Percentiles rank a stretch among this genome's conserved stretches.
These are phyloP conservation scores for Penicillium paradoxum DNA, from an alignment of 495 filamentous ascomycete genomes.

Conservation along the genomic window DNA sequence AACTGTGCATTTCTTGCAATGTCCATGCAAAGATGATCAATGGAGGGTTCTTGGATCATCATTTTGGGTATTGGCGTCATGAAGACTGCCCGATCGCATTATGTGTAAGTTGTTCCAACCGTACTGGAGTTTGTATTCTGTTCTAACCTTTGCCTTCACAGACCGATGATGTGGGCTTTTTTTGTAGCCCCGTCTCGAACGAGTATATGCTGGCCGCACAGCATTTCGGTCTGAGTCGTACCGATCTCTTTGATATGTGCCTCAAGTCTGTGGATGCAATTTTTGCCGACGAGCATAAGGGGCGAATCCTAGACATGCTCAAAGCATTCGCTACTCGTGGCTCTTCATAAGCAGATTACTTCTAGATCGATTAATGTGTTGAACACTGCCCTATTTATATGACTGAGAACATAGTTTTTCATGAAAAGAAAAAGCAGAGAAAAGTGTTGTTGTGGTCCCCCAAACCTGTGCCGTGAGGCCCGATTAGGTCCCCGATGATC, in stretches of 20 bases:
- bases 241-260: conserved; percentile 53
- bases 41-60: conserved; percentile 64
- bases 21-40: conserved; percentile 68
- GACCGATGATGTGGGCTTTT: conserved; percentile 87
- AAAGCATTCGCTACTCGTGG: neutral
- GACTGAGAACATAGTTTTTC: too few relatives aligned
- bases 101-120: conserved; percentile 47
- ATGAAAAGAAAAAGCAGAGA: too few relatives aligned
- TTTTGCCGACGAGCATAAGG: conserved; percentile 62
- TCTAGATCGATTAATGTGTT: neutral
- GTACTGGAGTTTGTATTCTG: neutral
- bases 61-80: conserved; percentile 64
- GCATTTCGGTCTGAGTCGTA: conserved; percentile 57
- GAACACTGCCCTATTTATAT: neutral
- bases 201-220: conserved; percentile 71
- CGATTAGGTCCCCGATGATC: conserved; percentile 2
- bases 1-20: conserved; percentile 78
- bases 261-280: conserved; percentile 55
- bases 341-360: neutral
- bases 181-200: conserved; percentile 71
- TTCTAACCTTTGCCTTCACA: conserved; percentile 24
- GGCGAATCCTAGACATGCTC: conserved; percentile 33
- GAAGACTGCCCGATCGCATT: conserved; percentile 50
- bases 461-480: too few relatives aligned
- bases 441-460: too few relatives aligned